Evolutionary conservation across 345 rosid species (phyloP), one percentile per base, ranked within the genome.

Genomic region (Salix dunnii): DNA sequence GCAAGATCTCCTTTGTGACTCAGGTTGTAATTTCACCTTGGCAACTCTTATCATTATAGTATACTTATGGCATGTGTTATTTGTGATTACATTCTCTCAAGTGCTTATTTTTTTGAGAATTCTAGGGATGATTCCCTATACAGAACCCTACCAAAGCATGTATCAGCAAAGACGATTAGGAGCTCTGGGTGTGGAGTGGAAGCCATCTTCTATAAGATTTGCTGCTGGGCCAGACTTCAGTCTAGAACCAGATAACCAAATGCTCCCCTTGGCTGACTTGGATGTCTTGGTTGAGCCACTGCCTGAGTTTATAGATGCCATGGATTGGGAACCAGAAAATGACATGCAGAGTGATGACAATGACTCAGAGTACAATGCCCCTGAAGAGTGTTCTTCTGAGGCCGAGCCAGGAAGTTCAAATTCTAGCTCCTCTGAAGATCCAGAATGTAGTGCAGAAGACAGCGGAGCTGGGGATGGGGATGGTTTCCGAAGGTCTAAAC

Each of bases 1-100:
- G 92, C 97, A 94, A 87, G 99, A 96, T 88, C 90, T 91, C 69
- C 98, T 96, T 69, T 96, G 99, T 78, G 99, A 96, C 82, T 94
- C 98, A 76, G 97, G 99, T 96, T 78, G 79, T 72, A 12, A 58
- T 64, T n/a, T 63, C 30, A 38, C 16, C 53, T 28, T 43, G 76
- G 33, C 53, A 61, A 65, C 69, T 35, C 13, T 60, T 30, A 30
- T 49, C 30, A 20, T 10, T 53, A 10, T 53, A 64, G 23, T 53
- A 25, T 67, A 67, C 63, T 77, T 71, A 18, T 60, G 53, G 16
- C 35, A 75, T 40, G 66, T 66, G 31, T 74, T 76, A 70, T 63
- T 64, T 49, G 65, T 72, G 61, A 13, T 81, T 60, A 64, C 66
- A 79, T 77, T 70, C 70, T 74, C 76, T 49, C 25, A 58, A 76